Evolutionary conservation across 495 filamentous ascomycete genomes (phyloP), one percentile per base, ranked within the genome.

Genomic region (Xylaria bambusicola): DNA sequence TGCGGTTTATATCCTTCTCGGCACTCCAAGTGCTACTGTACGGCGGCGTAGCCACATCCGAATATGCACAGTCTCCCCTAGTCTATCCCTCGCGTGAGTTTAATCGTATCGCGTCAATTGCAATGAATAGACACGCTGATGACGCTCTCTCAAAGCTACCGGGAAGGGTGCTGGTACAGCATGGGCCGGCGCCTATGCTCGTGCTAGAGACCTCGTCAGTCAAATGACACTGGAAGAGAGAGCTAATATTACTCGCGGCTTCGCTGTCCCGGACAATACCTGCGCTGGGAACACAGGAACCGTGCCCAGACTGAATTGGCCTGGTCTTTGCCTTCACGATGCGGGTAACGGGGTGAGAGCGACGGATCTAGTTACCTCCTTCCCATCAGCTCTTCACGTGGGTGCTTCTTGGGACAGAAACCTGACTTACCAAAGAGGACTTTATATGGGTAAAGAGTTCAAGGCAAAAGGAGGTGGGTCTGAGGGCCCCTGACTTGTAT

Each of bases 261-360:
- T 65, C 35, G 54, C 74, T 15, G 69, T 71, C 5, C 58, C 61
- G 10, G 62, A 51, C 18, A 80, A 74, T 54, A 50, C 60, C 15
- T 87, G 85, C 61, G 74, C 76, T 33, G 84, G 85, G 20, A 80
- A 75, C 46, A 81, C 76, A 9, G 73, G 70, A 3, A 70, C 75
- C 6, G 73, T 87, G 24, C 75, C 79, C 0, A 74, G 86, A 8
- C 73, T 89, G 4, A 69, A 66, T 3, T 89, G 83, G 62, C 80
- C 83, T 0, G 87, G 87, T 5, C 67, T 89, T 52, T 89, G 86
- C 61, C 70, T 90, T 3, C 72, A 76, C 26, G 86, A 90, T 68
- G 85, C 84, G 1, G 84, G 84, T 0, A 82, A 86, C 54, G 86
- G 85, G 13, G 71, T 90, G 26, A 66, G 85, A 6, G 74, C 61